phyloP scores from a whole-genome alignment of 768 basidiomycete species.

The Leccinum rimulosum region DNA sequence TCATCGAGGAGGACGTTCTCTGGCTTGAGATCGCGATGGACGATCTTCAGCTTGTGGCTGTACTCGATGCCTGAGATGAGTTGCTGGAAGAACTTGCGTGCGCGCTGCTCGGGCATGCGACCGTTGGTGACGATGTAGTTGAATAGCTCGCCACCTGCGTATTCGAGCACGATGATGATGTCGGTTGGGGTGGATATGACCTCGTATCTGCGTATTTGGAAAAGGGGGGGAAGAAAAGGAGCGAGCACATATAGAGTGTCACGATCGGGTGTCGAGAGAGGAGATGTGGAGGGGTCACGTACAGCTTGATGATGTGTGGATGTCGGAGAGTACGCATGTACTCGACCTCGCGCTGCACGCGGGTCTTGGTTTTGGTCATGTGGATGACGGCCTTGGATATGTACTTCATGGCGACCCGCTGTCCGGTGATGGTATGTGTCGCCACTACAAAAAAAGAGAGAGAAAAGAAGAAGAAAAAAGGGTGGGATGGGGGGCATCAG shows the following conservation, averaged over 20 bases:
- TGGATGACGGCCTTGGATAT: conserved; percentile 93
- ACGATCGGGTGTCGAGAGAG: conserved; percentile 1
- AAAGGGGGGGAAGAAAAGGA: not conserved
- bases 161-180: conserved; percentile 98
- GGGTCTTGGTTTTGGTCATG: conserved; percentile 84
- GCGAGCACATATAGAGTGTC: conserved; percentile 1
- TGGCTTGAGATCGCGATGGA: conserved; percentile 97
- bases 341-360: conserved; percentile 94
- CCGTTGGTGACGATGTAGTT: conserved; percentile 97
- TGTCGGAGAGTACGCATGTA: conserved; percentile 94
- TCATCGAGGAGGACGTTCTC: conserved; percentile 91
- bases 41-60: conserved; percentile 94
- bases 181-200: conserved; percentile 92
- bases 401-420: conserved; percentile 97
- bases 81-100: conserved; percentile 96
- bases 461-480: not conserved
- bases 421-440: conserved; percentile 62
- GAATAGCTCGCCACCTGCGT: conserved; percentile 94
- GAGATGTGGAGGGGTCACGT: conserved; percentile 23
- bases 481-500: conserved; percentile 9
- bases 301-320: conserved; percentile 98
- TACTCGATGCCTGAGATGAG: conserved; percentile 98
- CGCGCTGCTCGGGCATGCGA: conserved; percentile 82
- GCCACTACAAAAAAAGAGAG: not conserved
- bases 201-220: conserved; percentile 53